Evolutionary conservation across 768 basidiomycete species (phyloP).

Genomic region (Pulveroboletus ravenelii): DNA sequence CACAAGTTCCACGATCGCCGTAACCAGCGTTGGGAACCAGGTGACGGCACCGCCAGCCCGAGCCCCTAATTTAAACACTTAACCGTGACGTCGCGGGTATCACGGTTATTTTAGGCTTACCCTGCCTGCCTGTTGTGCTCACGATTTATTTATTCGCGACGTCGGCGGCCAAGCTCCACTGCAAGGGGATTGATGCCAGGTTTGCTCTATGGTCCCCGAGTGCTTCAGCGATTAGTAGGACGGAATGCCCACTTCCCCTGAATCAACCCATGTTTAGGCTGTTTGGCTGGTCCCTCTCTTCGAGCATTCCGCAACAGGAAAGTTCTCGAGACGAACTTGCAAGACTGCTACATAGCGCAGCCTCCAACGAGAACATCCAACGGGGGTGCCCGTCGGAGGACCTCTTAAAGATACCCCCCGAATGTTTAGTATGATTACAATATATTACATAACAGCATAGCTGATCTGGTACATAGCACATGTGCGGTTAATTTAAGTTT

Average conservation of each 20-base stretch:
- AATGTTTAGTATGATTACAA: background rate
- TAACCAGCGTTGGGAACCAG: background rate
- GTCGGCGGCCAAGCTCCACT: background rate
- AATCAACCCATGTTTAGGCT: no score
- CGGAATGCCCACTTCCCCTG: background rate
- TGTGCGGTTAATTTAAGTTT: no score
- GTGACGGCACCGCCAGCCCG: background rate
- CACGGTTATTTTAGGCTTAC: background rate
- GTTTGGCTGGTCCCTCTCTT: no score
- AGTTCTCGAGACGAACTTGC: background rate
- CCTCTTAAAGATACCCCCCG: background rate
- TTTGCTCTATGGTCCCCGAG: background rate
- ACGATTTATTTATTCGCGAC: background rate
- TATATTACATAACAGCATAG: no score
- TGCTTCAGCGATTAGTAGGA: background rate
- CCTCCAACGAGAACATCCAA: slow-evolving; percentile 2
- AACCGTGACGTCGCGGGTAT: background rate
- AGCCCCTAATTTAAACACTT: background rate
- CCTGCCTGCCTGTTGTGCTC: background rate
- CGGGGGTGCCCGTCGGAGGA: background rate
- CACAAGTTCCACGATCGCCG: background rate
- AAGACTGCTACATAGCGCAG: background rate
- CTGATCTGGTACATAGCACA: no score
- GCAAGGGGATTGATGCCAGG: background rate
- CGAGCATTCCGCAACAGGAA: background rate